These are phyloP conservation scores for Dactylellina parvicollis DNA, from an alignment of 2,329 filamentous ascomycete species.

Conservation along the genomic window DNA sequence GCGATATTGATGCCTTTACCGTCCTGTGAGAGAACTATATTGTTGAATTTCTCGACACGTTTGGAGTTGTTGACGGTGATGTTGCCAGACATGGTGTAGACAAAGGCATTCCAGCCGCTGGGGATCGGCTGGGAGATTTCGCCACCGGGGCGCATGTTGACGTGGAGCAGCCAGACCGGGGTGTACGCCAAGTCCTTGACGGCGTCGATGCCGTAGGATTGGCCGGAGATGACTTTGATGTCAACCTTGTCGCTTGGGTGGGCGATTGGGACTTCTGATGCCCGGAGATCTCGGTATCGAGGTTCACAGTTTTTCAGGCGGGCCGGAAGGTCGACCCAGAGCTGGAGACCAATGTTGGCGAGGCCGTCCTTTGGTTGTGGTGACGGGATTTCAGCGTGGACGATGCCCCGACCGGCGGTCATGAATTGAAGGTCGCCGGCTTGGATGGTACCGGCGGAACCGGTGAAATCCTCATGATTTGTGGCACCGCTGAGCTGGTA, in stretches of 20 bases:
- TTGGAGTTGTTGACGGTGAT: slow-evolving; percentile 70
- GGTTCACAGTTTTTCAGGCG: slow-evolving; percentile 88
- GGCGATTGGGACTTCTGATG: slow-evolving; percentile 80
- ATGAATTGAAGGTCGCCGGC: slow-evolving; percentile 96
- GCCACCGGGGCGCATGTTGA: slow-evolving; percentile 81
- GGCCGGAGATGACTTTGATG: slow-evolving; percentile 90
- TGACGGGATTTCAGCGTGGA: slow-evolving; percentile 94
- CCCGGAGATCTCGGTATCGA: slow-evolving; percentile 85
- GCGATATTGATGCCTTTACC: slow-evolving; percentile 79
- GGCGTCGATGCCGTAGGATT: slow-evolving; percentile 83
- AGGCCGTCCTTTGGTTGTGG: slow-evolving; percentile 76
- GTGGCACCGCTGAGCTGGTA: slow-evolving; percentile 86
- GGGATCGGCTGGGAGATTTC: slow-evolving; percentile 79
- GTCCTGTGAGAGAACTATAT: slow-evolving; percentile 83
- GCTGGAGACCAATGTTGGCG: slow-evolving; percentile 85
- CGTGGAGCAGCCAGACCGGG: slow-evolving; percentile 93
- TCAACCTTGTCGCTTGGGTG: slow-evolving; percentile 74
- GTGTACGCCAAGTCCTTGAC: slow-evolving; percentile 93
- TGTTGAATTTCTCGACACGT: slow-evolving; percentile 77
- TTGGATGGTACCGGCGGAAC: slow-evolving; percentile 82
- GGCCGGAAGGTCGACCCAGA: slow-evolving; percentile 92
- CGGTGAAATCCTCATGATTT: slow-evolving; percentile 92
- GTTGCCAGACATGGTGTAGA: slow-evolving; percentile 81
- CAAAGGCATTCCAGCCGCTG: slow-evolving; percentile 86
- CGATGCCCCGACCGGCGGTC: slow-evolving; percentile 90